These are phyloP conservation scores for Hondaea fermentalgiana DNA, from an alignment of 108 stramenopile species.

Conservation along the genomic window DNA sequence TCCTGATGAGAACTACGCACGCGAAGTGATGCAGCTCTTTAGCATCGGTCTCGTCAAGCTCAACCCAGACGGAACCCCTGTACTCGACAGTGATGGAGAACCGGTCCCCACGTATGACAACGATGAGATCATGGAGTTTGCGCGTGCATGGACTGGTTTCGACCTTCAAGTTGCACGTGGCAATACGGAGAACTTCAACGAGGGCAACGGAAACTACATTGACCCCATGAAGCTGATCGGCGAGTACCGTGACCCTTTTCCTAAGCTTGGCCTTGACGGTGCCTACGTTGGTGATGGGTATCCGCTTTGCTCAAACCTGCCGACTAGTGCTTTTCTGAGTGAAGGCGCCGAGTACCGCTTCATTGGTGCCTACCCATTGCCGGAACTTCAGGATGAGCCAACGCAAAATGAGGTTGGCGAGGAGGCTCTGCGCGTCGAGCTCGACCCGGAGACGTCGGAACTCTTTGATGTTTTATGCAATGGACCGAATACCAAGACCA, in stretches of 20 bases:
- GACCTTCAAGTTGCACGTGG: constrained; percentile 29
- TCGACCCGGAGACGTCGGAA: background rate
- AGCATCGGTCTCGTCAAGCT: constrained; percentile 54
- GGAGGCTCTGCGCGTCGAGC: constrained; percentile 9
- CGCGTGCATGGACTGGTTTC: constrained; percentile 61
- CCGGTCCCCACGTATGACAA: constrained; percentile 52
- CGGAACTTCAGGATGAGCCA: constrained; percentile 27
- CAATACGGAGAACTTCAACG: constrained; percentile 36
- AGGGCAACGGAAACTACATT: constrained; percentile 22
- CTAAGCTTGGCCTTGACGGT: constrained; percentile 48
- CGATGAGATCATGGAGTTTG: constrained; percentile 56
- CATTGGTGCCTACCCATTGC: constrained; percentile 35
- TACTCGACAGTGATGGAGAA: constrained; percentile 36
- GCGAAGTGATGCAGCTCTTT: constrained; percentile 64
- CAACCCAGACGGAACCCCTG: constrained; percentile 54
- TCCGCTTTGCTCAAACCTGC: background rate
- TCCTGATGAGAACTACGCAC: constrained; percentile 55
- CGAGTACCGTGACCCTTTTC: constrained; percentile 45
- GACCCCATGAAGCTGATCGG: constrained; percentile 49
- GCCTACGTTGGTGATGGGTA: constrained; percentile 59
- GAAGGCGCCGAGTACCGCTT: constrained; percentile 50
- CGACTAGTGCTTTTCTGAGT: constrained; percentile 40
- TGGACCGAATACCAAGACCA: background rate
- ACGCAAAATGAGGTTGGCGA: background rate
- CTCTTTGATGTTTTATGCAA: background rate